These are phyloP conservation scores for Nannochloropsis gaditana DNA, from an alignment of 108 stramenopile genomes.

Conservation along the genomic window DNA sequence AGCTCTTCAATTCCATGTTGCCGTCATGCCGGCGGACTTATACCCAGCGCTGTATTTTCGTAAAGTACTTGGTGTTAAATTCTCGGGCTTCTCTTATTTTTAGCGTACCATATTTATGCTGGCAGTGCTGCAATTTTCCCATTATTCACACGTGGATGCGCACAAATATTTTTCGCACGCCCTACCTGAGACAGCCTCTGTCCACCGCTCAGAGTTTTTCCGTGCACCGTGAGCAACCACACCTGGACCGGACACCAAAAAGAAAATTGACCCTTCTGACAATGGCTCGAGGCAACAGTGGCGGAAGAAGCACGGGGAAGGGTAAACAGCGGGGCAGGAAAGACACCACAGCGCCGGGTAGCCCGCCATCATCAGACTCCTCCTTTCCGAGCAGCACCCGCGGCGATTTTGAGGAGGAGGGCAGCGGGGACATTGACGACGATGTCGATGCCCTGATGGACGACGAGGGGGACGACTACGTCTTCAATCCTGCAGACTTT, in stretches of 20 bases:
- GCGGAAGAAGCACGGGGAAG: neutral
- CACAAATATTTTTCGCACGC: too few species aligned
- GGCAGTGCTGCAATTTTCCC: too few species aligned
- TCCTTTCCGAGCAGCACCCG: neutral
- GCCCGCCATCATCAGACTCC: neutral
- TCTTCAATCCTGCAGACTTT: conserved; percentile 9
- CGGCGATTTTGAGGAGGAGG: neutral
- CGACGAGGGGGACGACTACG: conserved; percentile 9
- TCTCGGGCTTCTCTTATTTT: too few species aligned
- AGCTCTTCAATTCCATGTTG: neutral
- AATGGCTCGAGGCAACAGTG: neutral
- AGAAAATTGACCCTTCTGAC: neutral
- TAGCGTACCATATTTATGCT: too few species aligned
- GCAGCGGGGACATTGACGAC: neutral
- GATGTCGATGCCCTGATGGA: neutral
- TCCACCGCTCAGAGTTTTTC: too few species aligned
- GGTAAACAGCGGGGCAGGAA: neutral
- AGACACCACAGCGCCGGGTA: neutral
- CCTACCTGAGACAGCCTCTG: too few species aligned
- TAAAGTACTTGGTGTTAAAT: too few species aligned
- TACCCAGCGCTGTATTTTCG: too few species aligned
- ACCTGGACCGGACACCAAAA: too few species aligned
- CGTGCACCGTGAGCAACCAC: too few species aligned
- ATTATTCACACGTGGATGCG: too few species aligned
- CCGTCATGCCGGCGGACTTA: too few species aligned